phyloP scores from a whole-genome alignment of 176 grass and related monocot genomes.

The Carex cristatella region DNA sequence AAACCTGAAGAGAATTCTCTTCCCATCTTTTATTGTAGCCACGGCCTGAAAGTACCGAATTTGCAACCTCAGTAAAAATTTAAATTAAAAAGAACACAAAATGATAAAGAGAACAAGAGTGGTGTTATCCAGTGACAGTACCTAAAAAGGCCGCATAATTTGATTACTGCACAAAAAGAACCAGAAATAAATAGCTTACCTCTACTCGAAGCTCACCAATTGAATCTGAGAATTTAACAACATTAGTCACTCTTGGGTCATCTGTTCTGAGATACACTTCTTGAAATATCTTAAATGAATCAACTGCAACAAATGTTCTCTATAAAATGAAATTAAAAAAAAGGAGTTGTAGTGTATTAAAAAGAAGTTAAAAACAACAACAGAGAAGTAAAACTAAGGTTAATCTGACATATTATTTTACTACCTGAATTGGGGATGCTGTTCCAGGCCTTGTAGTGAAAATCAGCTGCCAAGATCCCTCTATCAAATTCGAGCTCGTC shows the following conservation, averaged over 20 bases:
- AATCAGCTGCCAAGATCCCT: conserved; percentile 88
- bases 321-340: conserved; percentile 33
- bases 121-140: not conserved
- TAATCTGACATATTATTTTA: conserved; percentile 27
- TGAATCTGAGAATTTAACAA: conserved; percentile 93
- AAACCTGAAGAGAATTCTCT: conserved; percentile 82
- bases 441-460: conserved; percentile 97
- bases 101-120: not conserved
- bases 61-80: conserved; percentile 5
- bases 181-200: conserved; percentile 33
- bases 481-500: conserved; percentile 76
- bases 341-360: not conserved
- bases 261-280: conserved; percentile 86
- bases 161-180: not conserved
- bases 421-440: conserved; percentile 90
- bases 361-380: not conserved
- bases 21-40: conserved; percentile 72
- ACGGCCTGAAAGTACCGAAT: conserved; percentile 45
- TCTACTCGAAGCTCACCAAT: conserved; percentile 84
- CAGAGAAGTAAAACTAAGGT: not conserved
- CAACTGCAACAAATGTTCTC: conserved; percentile 95
- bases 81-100: not conserved
- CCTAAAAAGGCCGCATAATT: not conserved
- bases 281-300: conserved; percentile 86
- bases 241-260: conserved; percentile 77